Conservation (phyloP, 345 rosid species). For the Rhodomyrtus tomentosa region DNA sequence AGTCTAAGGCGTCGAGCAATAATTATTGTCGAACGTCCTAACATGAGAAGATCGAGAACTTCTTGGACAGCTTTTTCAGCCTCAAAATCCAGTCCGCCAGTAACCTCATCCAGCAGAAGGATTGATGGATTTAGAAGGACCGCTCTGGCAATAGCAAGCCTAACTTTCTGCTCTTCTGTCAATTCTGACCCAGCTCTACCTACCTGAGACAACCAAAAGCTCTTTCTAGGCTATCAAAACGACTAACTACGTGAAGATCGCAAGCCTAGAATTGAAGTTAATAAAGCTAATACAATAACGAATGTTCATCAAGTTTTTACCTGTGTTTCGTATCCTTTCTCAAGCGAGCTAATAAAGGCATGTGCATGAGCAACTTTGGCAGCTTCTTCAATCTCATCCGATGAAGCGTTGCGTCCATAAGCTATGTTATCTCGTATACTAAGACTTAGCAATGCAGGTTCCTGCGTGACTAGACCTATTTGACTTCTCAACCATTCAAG, state of each 20-base stretch:
- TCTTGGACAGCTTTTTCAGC: constrained; percentile 95
- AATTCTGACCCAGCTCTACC: constrained; percentile 79
- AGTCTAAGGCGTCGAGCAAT: constrained; percentile 91
- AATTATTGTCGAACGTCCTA: constrained; percentile 94
- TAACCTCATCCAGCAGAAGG: constrained; percentile 96
- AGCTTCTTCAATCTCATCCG: constrained; percentile 90
- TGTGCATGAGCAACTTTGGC: constrained; percentile 97
- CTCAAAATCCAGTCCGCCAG: constrained; percentile 96
- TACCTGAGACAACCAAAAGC: constrained; percentile 39
- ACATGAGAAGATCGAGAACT: constrained; percentile 87
- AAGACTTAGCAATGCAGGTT: constrained; percentile 87
- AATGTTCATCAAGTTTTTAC: constrained; percentile 13
- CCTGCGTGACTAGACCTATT: constrained; percentile 97
- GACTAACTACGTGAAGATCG: neutral
- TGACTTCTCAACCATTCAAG: constrained; percentile 93
- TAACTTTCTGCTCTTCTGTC: constrained; percentile 95
- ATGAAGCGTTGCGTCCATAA: constrained; percentile 73
- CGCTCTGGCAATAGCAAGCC: constrained; percentile 95
- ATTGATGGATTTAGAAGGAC: constrained; percentile 81
- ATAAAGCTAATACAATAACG: neutral
- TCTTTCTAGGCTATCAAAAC: neutral
- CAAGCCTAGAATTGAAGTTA: neutral
- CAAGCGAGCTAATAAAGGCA: constrained; percentile 85
- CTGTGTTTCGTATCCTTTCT: constrained; percentile 86
- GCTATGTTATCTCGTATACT: constrained; percentile 85